phyloP scores from a whole-genome alignment of 495 filamentous ascomycete species.

The Amphirosellinia nigrospora region DNA sequence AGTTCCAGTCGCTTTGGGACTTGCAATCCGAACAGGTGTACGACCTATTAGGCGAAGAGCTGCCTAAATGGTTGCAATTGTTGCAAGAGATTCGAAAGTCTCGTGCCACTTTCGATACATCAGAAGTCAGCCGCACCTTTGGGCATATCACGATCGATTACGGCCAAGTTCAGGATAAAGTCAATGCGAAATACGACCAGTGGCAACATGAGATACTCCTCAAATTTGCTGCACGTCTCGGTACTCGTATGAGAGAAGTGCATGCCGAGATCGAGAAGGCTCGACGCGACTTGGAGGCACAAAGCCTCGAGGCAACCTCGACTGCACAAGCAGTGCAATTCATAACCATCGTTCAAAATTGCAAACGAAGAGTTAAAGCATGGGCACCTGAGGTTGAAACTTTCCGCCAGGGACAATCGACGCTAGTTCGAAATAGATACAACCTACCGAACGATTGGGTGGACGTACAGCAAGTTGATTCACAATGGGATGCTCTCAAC shows the following conservation, averaged over 20 bases:
- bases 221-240: conserved; percentile 88
- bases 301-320: conserved; percentile 88
- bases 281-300: conserved; percentile 83
- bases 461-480: conserved; percentile 89
- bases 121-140: conserved; percentile 87
- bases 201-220: conserved; percentile 97
- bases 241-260: conserved; percentile 88
- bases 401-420: conserved; percentile 93
- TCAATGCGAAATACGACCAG: conserved; percentile 98
- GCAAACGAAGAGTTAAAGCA: conserved; percentile 86
- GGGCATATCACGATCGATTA: conserved; percentile 95
- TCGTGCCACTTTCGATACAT: conserved; percentile 92
- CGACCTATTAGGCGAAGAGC: conserved; percentile 85
- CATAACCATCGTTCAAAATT: conserved; percentile 96
- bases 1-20: conserved; percentile 99
- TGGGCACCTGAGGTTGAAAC: conserved; percentile 96
- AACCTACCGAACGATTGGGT: conserved; percentile 94
- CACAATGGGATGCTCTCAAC: conserved; percentile 89
- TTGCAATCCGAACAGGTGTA: conserved; percentile 94
- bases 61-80: conserved; percentile 90
- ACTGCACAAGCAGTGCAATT: conserved; percentile 97
- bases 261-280: conserved; percentile 88
- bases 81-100: conserved; percentile 95
- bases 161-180: conserved; percentile 96
- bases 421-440: conserved; percentile 85